Evolutionary conservation across 495 filamentous ascomycete genomes (phyloP), one percentile per base, ranked within the genome.

Genomic region (Copromyces sp.): DNA sequence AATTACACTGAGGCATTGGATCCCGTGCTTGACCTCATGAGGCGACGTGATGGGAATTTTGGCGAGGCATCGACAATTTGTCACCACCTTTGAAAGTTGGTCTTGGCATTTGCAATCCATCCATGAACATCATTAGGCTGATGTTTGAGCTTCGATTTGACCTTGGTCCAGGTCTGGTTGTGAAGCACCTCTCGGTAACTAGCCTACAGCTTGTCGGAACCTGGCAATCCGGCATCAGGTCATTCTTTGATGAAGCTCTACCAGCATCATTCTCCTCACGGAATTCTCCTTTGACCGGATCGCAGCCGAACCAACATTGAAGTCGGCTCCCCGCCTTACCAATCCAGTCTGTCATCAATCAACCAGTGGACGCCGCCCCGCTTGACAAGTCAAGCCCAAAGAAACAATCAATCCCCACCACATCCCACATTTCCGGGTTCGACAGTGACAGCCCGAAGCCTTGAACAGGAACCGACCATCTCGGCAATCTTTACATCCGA

Each of bases 401-500:
- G 53, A 65, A 65, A 35, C 53, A 65, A 65, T 32, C 11, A 24
- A 24, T 24, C 53, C 53, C 53, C 14, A 65, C 29, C 53, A 35
- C 53, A 65, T 65, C 53, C 53, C 53, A 65, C 29, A 65, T 65
- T 65, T 35, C 29, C 53, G 53, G 53, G 53, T 35, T 53, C 53
- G 53, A 65, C 53, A 65, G 53, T 65, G 53, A 35, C 29, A 65
- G 53, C 53, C 29, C 29, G 29, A 35, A 32, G 53, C 53, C 53
- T 61, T 35, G 53, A 29, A 65, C 53, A 65, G 47, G 47, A 29
- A 59, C 20, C 11, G 47, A 59, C 69, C 77, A 72, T 17, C 69
- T 44, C 77, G 79, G 77, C 74, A 72, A 44, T 68, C 61, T 69
- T 47, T 68, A 47, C 70, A 77, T 75, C 79, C 77, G 74, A 59